These are phyloP conservation scores for Aspergillus jensenii DNA, from an alignment of 2,329 filamentous ascomycete genomes.

Conservation along the genomic window DNA sequence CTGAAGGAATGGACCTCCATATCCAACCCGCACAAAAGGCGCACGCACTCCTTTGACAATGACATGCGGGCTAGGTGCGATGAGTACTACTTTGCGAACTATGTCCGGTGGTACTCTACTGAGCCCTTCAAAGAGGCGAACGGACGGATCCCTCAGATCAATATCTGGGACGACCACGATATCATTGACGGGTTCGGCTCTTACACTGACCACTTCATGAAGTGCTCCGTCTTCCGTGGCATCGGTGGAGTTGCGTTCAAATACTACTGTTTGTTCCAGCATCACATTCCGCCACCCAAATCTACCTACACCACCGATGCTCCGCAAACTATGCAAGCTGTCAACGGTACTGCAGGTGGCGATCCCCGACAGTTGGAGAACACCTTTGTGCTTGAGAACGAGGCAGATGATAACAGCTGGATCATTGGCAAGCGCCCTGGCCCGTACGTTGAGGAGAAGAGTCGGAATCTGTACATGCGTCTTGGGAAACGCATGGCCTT, in stretches of 20 bases:
- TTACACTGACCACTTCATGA: constrained; percentile 68
- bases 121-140: constrained; percentile 61
- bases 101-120: constrained; percentile 68
- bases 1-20: constrained; percentile 66
- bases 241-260: constrained; percentile 61
- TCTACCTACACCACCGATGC: constrained; percentile 83
- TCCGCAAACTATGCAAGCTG: constrained; percentile 52
- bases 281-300: constrained; percentile 78
- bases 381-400: constrained; percentile 66
- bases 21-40: constrained; percentile 59
- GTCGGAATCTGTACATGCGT: constrained; percentile 62
- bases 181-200: constrained; percentile 68
- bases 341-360: constrained; percentile 51
- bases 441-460: constrained; percentile 63
- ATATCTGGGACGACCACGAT: constrained; percentile 67
- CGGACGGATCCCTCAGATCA: constrained; percentile 62
- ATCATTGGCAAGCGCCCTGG: constrained; percentile 75
- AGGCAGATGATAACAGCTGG: constrained; percentile 66
- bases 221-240: constrained; percentile 63
- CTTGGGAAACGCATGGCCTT: constrained; percentile 66
- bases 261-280: constrained; percentile 66
- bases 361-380: constrained; percentile 73
- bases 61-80: constrained; percentile 60
- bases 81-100: constrained; percentile 63
- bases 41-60: constrained; percentile 65